Evolutionary conservation across 108 stramenopile species (phyloP), one percentile per base, ranked within the genome.

Genomic region (Cylindrotheca fusiformis): DNA sequence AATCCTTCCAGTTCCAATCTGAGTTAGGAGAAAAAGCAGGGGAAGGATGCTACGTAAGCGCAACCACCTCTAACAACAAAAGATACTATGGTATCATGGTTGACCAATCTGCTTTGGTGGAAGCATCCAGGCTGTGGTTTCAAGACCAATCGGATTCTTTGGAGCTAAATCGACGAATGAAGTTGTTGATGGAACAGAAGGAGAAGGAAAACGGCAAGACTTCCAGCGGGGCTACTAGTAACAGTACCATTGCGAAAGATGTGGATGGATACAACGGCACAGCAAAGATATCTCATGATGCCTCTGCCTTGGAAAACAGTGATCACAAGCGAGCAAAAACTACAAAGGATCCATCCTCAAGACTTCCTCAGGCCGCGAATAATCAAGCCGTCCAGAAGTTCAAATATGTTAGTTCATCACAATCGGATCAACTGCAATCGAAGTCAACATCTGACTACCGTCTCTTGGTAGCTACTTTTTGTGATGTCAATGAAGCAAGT

Each of bases 31-130:
- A 48, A 24, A 71, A 52, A 18, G 71, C 66, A 25, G 83, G 83
- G 3, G 77, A 84, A 3, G 83, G 79, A n/a, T 57, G 67, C 48
- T 84, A 78, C 24, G 67, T 84, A 0, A 65, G 75, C 19, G 77
- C 79, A 18, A 71, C 69, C 18, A 70, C 60, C 0, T 41, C 73
- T 18, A 54, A 77, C 59, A 78, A 69, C 74, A 65, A 63, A 20
- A 72, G 83, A 21, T 84, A 74, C 32, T 84, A 84, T 48, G 83
- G 83, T 22, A 52, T 78, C 18, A 45, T 84, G 20, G 33, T 84
- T 20, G 79, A 80, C 26, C 79, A 84, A 61, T 48, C 51, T 10
- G 64, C 74, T 0, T 63, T 84, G 20, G 68, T 81, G 49, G 71
- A 65, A 17, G 83, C 79, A 23, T 62, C 67, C 1, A 19, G 48